Percentiles rank a stretch among this genome's conserved stretches.
These are phyloP conservation scores for Coemansia sp. DNA, from an alignment of 192 early-diverging fungal genomes.

Conservation along the genomic window DNA sequence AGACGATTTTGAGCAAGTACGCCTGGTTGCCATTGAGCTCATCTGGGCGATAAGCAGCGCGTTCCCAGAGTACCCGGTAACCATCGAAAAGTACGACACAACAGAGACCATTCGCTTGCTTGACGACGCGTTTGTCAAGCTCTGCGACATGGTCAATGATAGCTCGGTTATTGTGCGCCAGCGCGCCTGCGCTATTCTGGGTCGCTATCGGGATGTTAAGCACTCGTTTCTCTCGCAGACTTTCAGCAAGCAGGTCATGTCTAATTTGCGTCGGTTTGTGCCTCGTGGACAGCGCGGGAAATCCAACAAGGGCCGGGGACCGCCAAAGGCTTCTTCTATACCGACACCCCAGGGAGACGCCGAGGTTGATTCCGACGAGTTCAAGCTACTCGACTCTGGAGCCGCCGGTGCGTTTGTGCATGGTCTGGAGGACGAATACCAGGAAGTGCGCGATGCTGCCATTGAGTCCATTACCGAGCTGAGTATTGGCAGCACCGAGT, in stretches of 20 bases:
- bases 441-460: slow-evolving; percentile 79
- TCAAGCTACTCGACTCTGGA: slow-evolving; percentile 72
- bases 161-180: slow-evolving; percentile 65
- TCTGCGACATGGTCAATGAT: slow-evolving; percentile 84
- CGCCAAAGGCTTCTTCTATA: slow-evolving; percentile 40
- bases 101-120: slow-evolving; percentile 48
- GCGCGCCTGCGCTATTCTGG: slow-evolving; percentile 70
- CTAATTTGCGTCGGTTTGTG: slow-evolving; percentile 53
- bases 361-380: slow-evolving; percentile 66
- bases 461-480: slow-evolving; percentile 84
- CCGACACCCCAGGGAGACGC: slow-evolving; percentile 67
- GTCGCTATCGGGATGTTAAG: slow-evolving; percentile 64
- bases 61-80: slow-evolving; percentile 49
- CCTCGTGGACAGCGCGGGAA: slow-evolving; percentile 28
- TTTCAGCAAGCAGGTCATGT: slow-evolving; percentile 79
- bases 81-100: slow-evolving; percentile 27
- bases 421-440: slow-evolving; percentile 93
- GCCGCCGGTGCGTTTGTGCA: slow-evolving; percentile 94
- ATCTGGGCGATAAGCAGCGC: slow-evolving; percentile 61
- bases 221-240: slow-evolving; percentile 63
- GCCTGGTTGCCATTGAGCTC: slow-evolving; percentile 64
- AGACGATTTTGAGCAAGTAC: slow-evolving; percentile 73
- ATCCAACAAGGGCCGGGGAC: slow-evolving; percentile 15
- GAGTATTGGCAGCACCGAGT: slow-evolving; percentile 64
- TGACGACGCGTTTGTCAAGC: slow-evolving; percentile 76